phyloP scores from a whole-genome alignment of 148 eudicot genomes.

The Chenopodium berlandieri region DNA sequence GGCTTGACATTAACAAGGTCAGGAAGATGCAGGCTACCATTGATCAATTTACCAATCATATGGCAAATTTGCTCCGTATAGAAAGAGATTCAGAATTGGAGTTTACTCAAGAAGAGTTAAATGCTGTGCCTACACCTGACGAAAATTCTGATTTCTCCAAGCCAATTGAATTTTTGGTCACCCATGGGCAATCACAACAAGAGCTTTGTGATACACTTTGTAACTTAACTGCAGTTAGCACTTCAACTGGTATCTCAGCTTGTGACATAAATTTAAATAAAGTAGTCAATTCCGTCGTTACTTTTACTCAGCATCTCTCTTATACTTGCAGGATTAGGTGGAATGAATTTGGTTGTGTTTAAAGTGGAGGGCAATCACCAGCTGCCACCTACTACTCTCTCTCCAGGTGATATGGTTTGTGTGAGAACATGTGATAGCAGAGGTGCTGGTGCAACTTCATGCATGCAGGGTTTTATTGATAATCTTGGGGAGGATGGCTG shows the following conservation, averaged over 20 bases:
- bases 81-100: slow-evolving; percentile 89
- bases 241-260: slow-evolving; percentile 55
- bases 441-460: slow-evolving; percentile 78
- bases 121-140: slow-evolving; percentile 70
- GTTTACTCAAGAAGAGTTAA: slow-evolving; percentile 78
- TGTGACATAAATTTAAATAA: not conserved
- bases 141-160: slow-evolving; percentile 47
- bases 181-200: slow-evolving; percentile 85
- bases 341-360: slow-evolving; percentile 80
- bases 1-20: slow-evolving; percentile 55
- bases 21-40: slow-evolving; percentile 61
- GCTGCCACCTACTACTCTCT: slow-evolving; percentile 77
- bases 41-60: slow-evolving; percentile 57
- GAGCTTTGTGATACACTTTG: slow-evolving; percentile 86
- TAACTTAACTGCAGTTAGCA: slow-evolving; percentile 73
- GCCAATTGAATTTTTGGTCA: slow-evolving; percentile 79
- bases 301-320: slow-evolving; percentile 18
- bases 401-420: slow-evolving; percentile 93
- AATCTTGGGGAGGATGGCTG: slow-evolving; percentile 85
- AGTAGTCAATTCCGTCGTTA: not conserved
- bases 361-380: slow-evolving; percentile 73
- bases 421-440: slow-evolving; percentile 77
- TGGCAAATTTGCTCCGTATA: slow-evolving; percentile 64
- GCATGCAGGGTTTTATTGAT: slow-evolving; percentile 82
- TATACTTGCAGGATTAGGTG: slow-evolving; percentile 68